Evolutionary conservation across 2,329 filamentous ascomycete genomes (phyloP).

Genomic region (Amylocarpus encephaloides): DNA sequence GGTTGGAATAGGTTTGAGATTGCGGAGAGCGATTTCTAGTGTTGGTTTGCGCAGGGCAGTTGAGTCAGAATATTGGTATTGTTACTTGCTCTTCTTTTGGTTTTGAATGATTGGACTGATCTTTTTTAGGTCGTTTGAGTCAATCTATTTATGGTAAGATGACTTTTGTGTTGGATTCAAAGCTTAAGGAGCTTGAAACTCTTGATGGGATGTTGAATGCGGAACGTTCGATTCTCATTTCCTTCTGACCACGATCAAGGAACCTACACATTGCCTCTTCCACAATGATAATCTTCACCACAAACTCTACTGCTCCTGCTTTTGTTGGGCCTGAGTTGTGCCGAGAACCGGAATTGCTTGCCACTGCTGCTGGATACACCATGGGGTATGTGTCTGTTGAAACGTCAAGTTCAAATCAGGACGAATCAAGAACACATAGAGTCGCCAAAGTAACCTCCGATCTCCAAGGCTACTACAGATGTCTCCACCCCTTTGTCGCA

Average conservation of each 20-base stretch:
- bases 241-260: neutral
- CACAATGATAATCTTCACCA: neutral
- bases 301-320: neutral
- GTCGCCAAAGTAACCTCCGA: neutral
- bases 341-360: neutral
- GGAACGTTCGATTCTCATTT: neutral
- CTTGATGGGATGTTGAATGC: neutral
- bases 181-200: neutral
- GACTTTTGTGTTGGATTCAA: neutral
- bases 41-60: neutral
- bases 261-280: neutral
- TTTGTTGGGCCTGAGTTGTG: neutral
- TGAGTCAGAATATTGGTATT: neutral
- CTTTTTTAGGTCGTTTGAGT: neutral
- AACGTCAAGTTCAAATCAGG: no score
- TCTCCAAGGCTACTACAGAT: constrained; percentile 1
- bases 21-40: constrained; percentile 1
- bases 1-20: neutral
- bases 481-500: constrained; percentile 1
- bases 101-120: neutral
- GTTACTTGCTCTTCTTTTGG: neutral
- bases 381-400: neutral
- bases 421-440: neutral
- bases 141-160: neutral
- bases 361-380: neutral